Conservation (phyloP, 345 rosid genomes). For the Stellera chamaejasme region DNA sequence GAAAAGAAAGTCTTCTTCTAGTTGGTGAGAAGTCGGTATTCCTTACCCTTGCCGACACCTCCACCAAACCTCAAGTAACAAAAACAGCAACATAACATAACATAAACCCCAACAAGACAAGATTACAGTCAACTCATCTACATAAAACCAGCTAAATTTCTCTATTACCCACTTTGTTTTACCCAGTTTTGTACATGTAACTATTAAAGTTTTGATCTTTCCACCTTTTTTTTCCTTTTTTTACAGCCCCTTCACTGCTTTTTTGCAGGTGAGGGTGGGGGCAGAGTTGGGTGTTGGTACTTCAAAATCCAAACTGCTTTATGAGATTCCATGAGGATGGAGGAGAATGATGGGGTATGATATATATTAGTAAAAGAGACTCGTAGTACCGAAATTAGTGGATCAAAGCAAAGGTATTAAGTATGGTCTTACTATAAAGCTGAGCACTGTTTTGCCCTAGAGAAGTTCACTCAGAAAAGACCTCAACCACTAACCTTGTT, state of each 20-base stretch:
- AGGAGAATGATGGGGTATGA: slow-evolving; percentile 2
- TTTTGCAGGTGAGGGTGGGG: not conserved
- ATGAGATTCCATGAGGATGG: slow-evolving; percentile 1
- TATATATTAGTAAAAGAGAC: not conserved
- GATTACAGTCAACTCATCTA: slow-evolving; percentile 1
- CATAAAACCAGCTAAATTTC: not conserved
- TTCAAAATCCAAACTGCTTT: slow-evolving; percentile 5
- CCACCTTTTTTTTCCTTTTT: too few species aligned
- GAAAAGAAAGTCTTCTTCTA: slow-evolving; percentile 15
- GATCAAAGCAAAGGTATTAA: slow-evolving; percentile 3
- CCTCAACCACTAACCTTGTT: slow-evolving; percentile 7
- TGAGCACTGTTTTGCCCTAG: slow-evolving; percentile 1
- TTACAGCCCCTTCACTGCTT: too few species aligned
- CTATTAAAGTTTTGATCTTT: too few species aligned
- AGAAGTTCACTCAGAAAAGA: slow-evolving; percentile 5
- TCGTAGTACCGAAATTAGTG: not conserved
- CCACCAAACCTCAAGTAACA: slow-evolving; percentile 19
- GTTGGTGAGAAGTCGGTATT: slow-evolving; percentile 38
- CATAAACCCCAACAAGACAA: slow-evolving; percentile 2
- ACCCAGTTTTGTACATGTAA: not conserved
- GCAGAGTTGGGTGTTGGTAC: not conserved
- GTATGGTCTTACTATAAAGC: slow-evolving; percentile 7
- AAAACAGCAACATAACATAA: slow-evolving; percentile 10
- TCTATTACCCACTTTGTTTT: not conserved
- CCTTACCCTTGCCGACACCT: slow-evolving; percentile 25